These are phyloP conservation scores for Podospora tetraspora DNA, from an alignment of 495 filamentous ascomycete species.

Conservation along the genomic window DNA sequence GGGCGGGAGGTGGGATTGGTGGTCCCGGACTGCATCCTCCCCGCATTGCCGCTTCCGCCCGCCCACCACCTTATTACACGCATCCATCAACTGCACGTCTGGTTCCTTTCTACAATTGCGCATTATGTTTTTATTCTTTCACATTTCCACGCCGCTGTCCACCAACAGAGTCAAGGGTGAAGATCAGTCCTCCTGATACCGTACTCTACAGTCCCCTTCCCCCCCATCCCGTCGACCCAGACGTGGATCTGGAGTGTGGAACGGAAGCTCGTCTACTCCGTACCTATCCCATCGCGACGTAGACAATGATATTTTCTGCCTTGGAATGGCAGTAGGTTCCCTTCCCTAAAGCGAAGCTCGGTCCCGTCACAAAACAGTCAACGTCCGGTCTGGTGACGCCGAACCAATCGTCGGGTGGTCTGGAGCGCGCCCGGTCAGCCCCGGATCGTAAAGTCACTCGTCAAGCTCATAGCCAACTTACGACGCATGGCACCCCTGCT, in stretches of 20 bases:
- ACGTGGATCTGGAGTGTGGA: not conserved
- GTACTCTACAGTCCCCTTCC: too few species aligned
- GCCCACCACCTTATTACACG: not conserved
- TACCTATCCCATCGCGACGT: too few species aligned
- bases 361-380: not conserved
- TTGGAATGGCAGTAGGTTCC: constrained; percentile 14
- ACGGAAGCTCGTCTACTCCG: too few species aligned
- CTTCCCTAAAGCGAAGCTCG: not conserved
- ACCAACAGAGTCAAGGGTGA: too few species aligned
- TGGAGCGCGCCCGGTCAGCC: constrained; percentile 4
- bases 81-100: not conserved
- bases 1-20: not conserved
- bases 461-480: constrained; percentile 7
- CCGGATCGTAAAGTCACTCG: not conserved
- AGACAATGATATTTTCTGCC: too few species aligned
- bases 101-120: too few species aligned
- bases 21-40: not conserved
- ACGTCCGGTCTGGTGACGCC: not conserved
- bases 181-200: too few species aligned
- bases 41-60: not conserved
- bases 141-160: too few species aligned
- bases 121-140: too few species aligned
- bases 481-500: constrained; percentile 26
- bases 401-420: constrained; percentile 15
- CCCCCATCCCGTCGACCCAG: too few species aligned